Evolutionary conservation across 1,139 yeast genomes (phyloP).

Genomic region (Pichia sp.): DNA sequence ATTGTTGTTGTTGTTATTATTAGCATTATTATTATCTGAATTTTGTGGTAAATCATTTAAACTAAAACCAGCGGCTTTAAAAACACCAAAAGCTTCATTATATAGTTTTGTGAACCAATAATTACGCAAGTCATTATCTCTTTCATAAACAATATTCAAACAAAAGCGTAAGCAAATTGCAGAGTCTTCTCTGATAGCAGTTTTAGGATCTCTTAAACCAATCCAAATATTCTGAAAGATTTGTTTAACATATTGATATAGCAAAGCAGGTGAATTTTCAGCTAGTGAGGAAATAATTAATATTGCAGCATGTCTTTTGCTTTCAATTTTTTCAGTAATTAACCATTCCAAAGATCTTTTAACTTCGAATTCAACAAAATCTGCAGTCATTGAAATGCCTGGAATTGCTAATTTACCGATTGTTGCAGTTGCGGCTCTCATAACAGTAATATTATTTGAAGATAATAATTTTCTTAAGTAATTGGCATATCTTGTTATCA

Average conservation of each 20-base stretch:
- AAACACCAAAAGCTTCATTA: slow-evolving; percentile 27
- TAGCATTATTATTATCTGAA: neutral
- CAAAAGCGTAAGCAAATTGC: slow-evolving; percentile 78
- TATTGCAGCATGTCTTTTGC: slow-evolving; percentile 86
- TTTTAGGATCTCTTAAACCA: slow-evolving; percentile 74
- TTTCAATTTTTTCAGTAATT: slow-evolving; percentile 71
- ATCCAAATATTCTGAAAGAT: slow-evolving; percentile 83
- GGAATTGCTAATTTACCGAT: slow-evolving; percentile 85
- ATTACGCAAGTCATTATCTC: slow-evolving; percentile 67
- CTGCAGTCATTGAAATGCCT: slow-evolving; percentile 84
- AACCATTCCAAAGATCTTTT: slow-evolving; percentile 89
- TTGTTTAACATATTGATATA: slow-evolving; percentile 72
- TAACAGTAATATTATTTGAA: slow-evolving; percentile 75
- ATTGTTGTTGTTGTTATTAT: neutral
- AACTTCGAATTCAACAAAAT: slow-evolving; percentile 88
- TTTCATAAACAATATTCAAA: slow-evolving; percentile 65
- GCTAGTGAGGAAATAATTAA: slow-evolving; percentile 80
- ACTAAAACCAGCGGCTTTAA: slow-evolving; percentile 18
- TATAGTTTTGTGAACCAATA: slow-evolving; percentile 68
- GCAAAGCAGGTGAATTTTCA: slow-evolving; percentile 76
- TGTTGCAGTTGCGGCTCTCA: slow-evolving; percentile 81
- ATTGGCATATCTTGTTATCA: slow-evolving; percentile 85
- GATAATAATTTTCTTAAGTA: slow-evolving; percentile 77
- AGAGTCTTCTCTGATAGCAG: slow-evolving; percentile 72
- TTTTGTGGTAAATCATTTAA: neutral